Base-by-base conservation (phyloP, 768 basidiomycete species). In the Mycena belliarum region DNA sequence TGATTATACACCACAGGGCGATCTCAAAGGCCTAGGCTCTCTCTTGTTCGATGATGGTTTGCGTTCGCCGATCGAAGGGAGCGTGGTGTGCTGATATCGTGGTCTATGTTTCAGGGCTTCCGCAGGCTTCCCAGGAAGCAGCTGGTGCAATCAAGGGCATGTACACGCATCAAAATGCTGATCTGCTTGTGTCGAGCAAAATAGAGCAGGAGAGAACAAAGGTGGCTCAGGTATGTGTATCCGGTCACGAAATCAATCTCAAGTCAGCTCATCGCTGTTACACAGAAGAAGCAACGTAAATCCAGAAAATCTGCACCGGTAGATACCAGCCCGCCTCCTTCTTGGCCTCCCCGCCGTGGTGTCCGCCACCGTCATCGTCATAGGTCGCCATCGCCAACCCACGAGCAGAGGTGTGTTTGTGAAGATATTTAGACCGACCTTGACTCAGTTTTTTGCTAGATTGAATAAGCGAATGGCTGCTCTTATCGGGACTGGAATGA, bases 81-180 rank as follows among this genome's bases (percentile, higher is more conserved):
- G n/a, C 16, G 32, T 7, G 32, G 21, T 46, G 8, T 5, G 2
- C n/a, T 21, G 14, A 38, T n/a, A 4, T n/a, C n/a, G n/a, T n/a
- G n/a, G n/a, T n/a, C 4, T n/a, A n/a, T 5, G 37, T n/a, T 51
- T 14, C 48, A 79, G 82, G 77, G 24, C 72, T 76, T 37, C 73
- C 79, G 25, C 64, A 76, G 55, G 58, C 67, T 14, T 67, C 33
- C 6, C 9, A 4, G 9, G 9, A 35, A 35, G 33, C 83, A 54
- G 29, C 12, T 14, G 81, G 83, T 0, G 76, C 78, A 9, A 77
- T 84, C 25, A 89, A 88, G 3, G 82, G 90, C 5, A 79, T 77
- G 49, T 93, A 93, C 61, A 88, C 82, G 29, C 91, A 93, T 65
- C 78, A 80, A 23, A 93, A 93, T 60, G 86, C 89, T 51, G 81